A percentile compares a stretch with the other conserved stretches of the same genome.
Evolutionary conservation across 2,329 filamentous ascomycete genomes (phyloP).

Genomic region (Fusarium sp.): DNA sequence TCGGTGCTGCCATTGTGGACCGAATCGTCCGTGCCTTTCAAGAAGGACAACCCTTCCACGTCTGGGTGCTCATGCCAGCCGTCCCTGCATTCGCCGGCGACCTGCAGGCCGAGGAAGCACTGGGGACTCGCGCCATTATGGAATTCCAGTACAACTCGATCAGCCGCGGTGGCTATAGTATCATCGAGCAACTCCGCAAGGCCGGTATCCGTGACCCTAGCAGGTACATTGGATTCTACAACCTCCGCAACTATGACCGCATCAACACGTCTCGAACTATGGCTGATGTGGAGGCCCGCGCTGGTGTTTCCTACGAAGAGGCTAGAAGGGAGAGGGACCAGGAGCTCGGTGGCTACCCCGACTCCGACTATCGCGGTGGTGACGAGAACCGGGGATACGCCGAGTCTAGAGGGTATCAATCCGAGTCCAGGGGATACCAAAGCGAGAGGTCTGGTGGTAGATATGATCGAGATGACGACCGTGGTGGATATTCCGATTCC

Average conservation of each 20-base stretch:
- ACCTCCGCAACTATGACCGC: conserved; percentile 85
- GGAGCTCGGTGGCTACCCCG: conserved; percentile 60
- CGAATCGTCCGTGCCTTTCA: conserved; percentile 78
- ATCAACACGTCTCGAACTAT: conserved; percentile 78
- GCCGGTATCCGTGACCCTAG: conserved; percentile 77
- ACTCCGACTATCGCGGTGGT: conserved; percentile 44
- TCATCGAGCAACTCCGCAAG: conserved; percentile 76
- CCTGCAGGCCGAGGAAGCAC: conserved; percentile 75
- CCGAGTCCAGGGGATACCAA: conserved; percentile 11
- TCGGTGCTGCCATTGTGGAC: conserved; percentile 83
- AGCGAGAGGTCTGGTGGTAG: conserved; percentile 8
- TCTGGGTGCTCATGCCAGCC: conserved; percentile 82
- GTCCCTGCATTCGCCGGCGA: conserved; percentile 88
- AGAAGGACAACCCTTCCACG: conserved; percentile 75
- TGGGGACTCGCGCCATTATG: conserved; percentile 88
- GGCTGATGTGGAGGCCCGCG: conserved; percentile 68
- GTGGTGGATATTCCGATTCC: not conserved
- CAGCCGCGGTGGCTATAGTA: conserved; percentile 80
- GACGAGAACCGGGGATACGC: conserved; percentile 24
- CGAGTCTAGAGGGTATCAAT: conserved; percentile 10
- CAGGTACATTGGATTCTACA: conserved; percentile 86
- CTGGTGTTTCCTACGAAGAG: conserved; percentile 76
- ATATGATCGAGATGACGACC: conserved; percentile 13
- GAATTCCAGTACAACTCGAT: conserved; percentile 88
- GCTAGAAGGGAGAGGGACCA: conserved; percentile 75